Base-by-base conservation (phyloP, 2,329 filamentous ascomycete genomes). In the Pezicula radicicola region DNA sequence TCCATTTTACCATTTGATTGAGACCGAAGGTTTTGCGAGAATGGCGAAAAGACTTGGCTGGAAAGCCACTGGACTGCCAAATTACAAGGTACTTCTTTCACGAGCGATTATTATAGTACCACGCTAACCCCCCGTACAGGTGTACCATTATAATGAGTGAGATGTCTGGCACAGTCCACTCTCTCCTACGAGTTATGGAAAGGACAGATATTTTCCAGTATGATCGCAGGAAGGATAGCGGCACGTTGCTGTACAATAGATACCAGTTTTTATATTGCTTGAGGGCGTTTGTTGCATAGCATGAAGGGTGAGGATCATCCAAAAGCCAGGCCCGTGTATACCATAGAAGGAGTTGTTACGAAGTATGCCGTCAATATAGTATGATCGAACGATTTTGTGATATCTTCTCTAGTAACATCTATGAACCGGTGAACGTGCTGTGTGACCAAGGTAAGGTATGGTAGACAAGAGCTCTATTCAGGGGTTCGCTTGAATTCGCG, bases 1-100 rank as follows among this genome's bases (percentile, higher is more conserved):
- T 68, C 74, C 93, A 3, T 99, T 99, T 67, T 97, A 97, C 68
- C 88, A 99, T 70, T 78, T 99, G 55, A 95, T 99, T 55, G 94
- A 99, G 76, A 97, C 94, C 0, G 94, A 99, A 67, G 94, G 94
- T 0, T 99, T 99, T 66, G 92, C 94, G 16, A 96, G 93, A 74
- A 99, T 99, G 94, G 92, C 92, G 12, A 87, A 83, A 68, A 79
- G 94, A 59, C 71, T 99, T 65, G 91, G 91, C 46, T 97, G 91
- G 85, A 79, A 87, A 55, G 82, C 89, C 53, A 91, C 80, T 61
- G 94, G 94, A n/a, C 74, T 97, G 65, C 94, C 94, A 40, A 96
- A 97, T 74, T 99, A 99, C 74, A 92, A 93, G 79, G 94, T 97
- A 73, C 68, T 83, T 72, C 35, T 45, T 41, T 37, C 16, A 25